Base-by-base conservation (phyloP, 495 filamentous ascomycete species). In the Pseudomonodictys pantanalensis region DNA sequence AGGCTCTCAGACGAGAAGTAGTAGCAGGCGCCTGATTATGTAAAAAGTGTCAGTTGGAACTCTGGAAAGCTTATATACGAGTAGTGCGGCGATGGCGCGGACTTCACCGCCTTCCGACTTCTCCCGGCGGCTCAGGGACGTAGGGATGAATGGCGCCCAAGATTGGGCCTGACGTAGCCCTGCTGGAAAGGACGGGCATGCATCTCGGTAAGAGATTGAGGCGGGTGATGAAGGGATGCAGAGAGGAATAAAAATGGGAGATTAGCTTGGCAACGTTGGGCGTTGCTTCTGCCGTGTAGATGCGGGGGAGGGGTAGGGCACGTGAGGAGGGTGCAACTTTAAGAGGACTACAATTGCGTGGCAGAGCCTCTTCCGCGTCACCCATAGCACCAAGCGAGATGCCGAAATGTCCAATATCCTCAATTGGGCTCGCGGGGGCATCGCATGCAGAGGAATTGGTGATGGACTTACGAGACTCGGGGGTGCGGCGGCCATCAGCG, bases 11-110 rank as follows among this genome's bases (percentile, higher is more conserved):
- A 81, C 43, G 79, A 78, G 64, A 88, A 81, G 76, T 91, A 96
- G 75, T 95, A 95, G 50, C 87, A 88, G 69, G 83, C 87, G 72
- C 87, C 95, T 97, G 73, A 48, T 43, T 50, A 53, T 53, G 20
- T 52, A 28, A 41, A 25, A 23, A 30, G n/a, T 9, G 52, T 56
- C 52, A 56, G 52, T 35, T 15, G 20, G 10, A 10, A 20, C 20
- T 20, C 29, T 38, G 28, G 17, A 24, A 6, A 23, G 28, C 15
- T 12, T 24, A 23, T 7, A 7, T 38, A 8, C 32, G 8, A 18
- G 42, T 45, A 7, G 8, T 7, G 7, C n/a, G 17, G 15, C 6
- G 28, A 26, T 12, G 32, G 23, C 24, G 15, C 12, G 9, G 4
- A 26, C 12, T 8, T 50, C 15, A 50, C 7, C 47, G 24, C 6